Conservation (phyloP, 2,329 filamentous ascomycete genomes). For the Paecilomyces niveus region DNA sequence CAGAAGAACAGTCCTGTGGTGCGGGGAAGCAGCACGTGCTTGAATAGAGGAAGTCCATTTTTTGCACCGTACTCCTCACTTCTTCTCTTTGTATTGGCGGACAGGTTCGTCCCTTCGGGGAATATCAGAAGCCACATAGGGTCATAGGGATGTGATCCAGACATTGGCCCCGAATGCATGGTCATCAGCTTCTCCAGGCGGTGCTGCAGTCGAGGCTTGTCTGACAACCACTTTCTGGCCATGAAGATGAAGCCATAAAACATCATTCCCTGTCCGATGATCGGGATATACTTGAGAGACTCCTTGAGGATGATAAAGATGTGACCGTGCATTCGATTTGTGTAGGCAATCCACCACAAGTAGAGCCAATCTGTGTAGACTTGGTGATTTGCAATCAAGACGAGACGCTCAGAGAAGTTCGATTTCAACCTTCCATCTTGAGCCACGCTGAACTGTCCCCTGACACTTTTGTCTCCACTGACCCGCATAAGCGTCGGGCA, state of each 20-base stretch:
- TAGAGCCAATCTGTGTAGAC: conserved; percentile 66
- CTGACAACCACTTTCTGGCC: conserved; percentile 55
- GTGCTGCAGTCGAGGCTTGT: conserved; percentile 53
- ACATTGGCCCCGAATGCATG: conserved; percentile 41
- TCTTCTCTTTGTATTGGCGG: conserved; percentile 47
- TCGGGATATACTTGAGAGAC: conserved; percentile 55
- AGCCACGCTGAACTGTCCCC: conserved; percentile 50
- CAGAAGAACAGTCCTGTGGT: conserved; percentile 57
- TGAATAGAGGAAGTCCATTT: conserved; percentile 50
- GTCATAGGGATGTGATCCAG: conserved; percentile 41
- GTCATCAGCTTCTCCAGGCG: conserved; percentile 51
- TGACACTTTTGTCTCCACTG: conserved; percentile 55
- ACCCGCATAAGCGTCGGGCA: conserved; percentile 56
- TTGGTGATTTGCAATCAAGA: conserved; percentile 60
- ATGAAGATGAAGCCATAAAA: conserved; percentile 63
- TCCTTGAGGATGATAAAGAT: conserved; percentile 63
- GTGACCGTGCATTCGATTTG: conserved; percentile 57
- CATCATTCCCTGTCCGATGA: conserved; percentile 57
- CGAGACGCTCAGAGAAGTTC: conserved; percentile 53
- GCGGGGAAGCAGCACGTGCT: conserved; percentile 54
- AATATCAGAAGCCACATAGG: conserved; percentile 64
- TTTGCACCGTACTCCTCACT: conserved; percentile 54
- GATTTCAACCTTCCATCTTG: conserved; percentile 53
- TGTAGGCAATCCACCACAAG: conserved; percentile 62
- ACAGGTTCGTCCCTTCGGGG: conserved; percentile 58